Percentiles rank a stretch among this genome's conserved stretches.
These are phyloP conservation scores for Starmera pachycereana DNA, from an alignment of 805 yeast genomes.

Conservation along the genomic window DNA sequence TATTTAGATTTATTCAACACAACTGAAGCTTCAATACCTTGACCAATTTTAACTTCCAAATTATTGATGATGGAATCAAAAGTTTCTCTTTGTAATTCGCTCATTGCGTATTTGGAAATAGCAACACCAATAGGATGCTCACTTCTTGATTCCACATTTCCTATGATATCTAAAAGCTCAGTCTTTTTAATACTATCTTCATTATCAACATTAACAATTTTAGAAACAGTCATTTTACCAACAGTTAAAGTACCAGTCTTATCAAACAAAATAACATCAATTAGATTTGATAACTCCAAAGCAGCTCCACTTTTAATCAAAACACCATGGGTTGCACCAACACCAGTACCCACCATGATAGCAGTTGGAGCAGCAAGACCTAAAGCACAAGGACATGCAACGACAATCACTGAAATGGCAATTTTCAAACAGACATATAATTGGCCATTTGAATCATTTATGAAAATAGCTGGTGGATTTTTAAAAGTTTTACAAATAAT, in stretches of 20 bases:
- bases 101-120: conserved; percentile 31
- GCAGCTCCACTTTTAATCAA: conserved; percentile 89
- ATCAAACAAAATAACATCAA: conserved; percentile 71
- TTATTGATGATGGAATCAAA: conserved; percentile 7
- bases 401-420: conserved; percentile 87
- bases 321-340: conserved; percentile 85
- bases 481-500: conserved; percentile 24
- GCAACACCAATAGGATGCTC: conserved; percentile 89
- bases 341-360: conserved; percentile 97
- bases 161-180: conserved; percentile 44
- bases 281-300: conserved; percentile 58
- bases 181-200: conserved; percentile 6
- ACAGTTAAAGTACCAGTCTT: conserved; percentile 93
- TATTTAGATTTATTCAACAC: conserved; percentile 13
- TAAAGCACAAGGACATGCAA: conserved; percentile 97
- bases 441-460: conserved; percentile 36
- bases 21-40: conserved; percentile 24
- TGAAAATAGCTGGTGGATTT: conserved; percentile 40
- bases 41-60: conserved; percentile 25
- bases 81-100: background rate
- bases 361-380: conserved; percentile 99
- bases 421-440: conserved; percentile 63
- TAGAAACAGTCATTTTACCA: conserved; percentile 56
- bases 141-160: conserved; percentile 52
- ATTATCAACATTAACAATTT: conserved; percentile 6